phyloP scores from a whole-genome alignment of 352 stramenopile species.

The Globisporangium solare region DNA sequence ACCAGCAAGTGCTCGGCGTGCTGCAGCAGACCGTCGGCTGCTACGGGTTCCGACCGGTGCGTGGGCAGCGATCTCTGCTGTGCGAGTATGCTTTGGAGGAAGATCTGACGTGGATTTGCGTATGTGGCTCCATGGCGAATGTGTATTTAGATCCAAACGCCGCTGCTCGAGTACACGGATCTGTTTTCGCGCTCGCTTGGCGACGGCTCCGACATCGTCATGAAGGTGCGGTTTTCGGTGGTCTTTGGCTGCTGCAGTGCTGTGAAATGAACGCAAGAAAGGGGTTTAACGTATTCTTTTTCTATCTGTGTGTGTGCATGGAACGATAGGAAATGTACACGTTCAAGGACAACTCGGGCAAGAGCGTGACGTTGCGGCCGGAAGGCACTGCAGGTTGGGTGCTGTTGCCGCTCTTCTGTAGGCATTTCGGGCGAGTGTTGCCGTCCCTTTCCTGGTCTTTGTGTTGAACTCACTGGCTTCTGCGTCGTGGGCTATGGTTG shows the following conservation, averaged over 20 bases:
- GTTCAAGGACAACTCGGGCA: constrained; percentile 83
- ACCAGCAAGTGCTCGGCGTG: constrained; percentile 50
- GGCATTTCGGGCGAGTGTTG: not conserved
- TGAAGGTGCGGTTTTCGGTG: too few species aligned
- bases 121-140: not conserved
- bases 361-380: constrained; percentile 79
- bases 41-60: constrained; percentile 76
- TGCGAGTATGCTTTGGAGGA: not conserved
- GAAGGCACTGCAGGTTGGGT: constrained; percentile 68
- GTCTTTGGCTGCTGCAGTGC: not conserved
- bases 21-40: constrained; percentile 54
- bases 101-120: too few species aligned
- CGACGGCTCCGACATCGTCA: constrained; percentile 84
- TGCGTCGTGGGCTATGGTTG: not conserved
- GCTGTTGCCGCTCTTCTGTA: too few species aligned
- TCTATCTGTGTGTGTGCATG: not conserved
- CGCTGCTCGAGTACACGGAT: constrained; percentile 84
- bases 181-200: constrained; percentile 77
- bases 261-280: too few species aligned
- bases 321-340: constrained; percentile 84
- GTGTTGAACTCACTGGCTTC: too few species aligned
- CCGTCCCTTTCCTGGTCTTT: not conserved
- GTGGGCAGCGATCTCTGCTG: not conserved
- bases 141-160: constrained; percentile 62
- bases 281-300: not conserved